Base-by-base conservation (phyloP, 2,329 filamentous ascomycete species). In the Talaromyces sp. region DNA sequence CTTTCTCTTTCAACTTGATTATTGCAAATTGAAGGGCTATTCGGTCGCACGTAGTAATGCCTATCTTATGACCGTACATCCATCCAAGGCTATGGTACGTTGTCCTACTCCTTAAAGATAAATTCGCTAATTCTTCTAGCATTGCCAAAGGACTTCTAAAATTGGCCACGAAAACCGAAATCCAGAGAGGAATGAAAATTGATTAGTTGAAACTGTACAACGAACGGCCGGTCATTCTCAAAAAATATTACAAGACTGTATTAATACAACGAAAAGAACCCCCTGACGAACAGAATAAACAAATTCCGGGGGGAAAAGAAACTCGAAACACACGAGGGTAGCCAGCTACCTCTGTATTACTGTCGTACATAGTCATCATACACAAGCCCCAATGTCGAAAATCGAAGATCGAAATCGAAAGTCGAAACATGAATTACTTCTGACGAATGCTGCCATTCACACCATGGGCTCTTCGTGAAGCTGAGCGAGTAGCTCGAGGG, bases 371-470 rank as follows among this genome's bases (percentile, higher is more conserved):
- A 55, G 51, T 56, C 57, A 59, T 59, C 57, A 53, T 56, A 59
- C 45, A 53, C 45, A n/a, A n/a, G n/a, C n/a, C n/a, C n/a, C n/a
- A n/a, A n/a, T n/a, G n/a, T n/a, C n/a, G n/a, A n/a, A n/a, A n/a
- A n/a, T n/a, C n/a, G n/a, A n/a, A n/a, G n/a, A n/a, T n/a, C 40
- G 15, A 36, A 2, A 45, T 28, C 31, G 6, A 22, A 19, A 33
- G 21, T 39, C 28, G 51, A 28, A 17, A 19, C 60, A 19, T 21
- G 13, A 3, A 13, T 17, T 62, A 67, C 37, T 69, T 69, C 62
- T 74, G 73, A n/a, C 73, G 66, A 48, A 76, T 73, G 61, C 71
- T 75, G 56, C 72, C 70, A 35, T 71, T 67, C 31, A 76, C 70
- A 4, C 71, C 70, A 56, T 76, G 73, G 37, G 68, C 17, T 69